Conservation (phyloP, 2,329 filamentous ascomycete genomes). For the Exophiala calicioides region DNA sequence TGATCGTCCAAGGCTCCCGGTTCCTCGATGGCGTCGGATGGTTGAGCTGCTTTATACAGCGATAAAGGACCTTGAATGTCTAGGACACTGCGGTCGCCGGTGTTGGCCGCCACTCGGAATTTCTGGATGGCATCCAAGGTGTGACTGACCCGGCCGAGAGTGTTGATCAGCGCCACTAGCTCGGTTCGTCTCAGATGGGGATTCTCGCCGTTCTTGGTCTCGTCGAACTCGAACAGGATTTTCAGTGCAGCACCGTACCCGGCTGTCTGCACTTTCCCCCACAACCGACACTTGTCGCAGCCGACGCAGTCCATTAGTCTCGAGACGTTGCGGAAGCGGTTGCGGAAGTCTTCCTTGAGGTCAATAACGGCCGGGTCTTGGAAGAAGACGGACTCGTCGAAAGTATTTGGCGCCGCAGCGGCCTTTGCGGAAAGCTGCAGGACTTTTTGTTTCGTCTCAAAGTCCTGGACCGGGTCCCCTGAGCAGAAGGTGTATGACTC, state of each 20-base stretch:
- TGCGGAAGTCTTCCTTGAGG: conserved; percentile 95
- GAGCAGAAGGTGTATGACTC: conserved; percentile 88
- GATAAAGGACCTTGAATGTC: conserved; percentile 16
- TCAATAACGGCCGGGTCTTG: conserved; percentile 65
- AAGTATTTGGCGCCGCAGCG: conserved; percentile 70
- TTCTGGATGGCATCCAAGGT: conserved; percentile 73
- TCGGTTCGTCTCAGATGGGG: conserved; percentile 83
- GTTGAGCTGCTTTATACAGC: neutral
- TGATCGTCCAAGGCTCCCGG: conserved; percentile 34
- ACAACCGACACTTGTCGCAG: conserved; percentile 96
- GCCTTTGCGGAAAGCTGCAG: conserved; percentile 72
- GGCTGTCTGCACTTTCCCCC: conserved; percentile 94
- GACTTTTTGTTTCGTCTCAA: conserved; percentile 76
- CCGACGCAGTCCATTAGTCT: conserved; percentile 98
- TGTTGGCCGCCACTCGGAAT: conserved; percentile 61
- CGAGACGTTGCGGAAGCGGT: conserved; percentile 94
- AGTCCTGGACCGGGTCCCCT: conserved; percentile 77
- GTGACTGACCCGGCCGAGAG: conserved; percentile 80
- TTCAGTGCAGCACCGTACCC: conserved; percentile 95
- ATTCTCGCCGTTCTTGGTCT: conserved; percentile 61
- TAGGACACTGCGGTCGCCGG: conserved; percentile 30
- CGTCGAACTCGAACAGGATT: conserved; percentile 90
- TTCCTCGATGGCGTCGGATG: conserved; percentile 1
- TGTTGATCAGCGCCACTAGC: conserved; percentile 92
- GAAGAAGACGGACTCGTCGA: conserved; percentile 96